phyloP scores from a whole-genome alignment of 306 rosid genomes.

The Quercus wislizeni region DNA sequence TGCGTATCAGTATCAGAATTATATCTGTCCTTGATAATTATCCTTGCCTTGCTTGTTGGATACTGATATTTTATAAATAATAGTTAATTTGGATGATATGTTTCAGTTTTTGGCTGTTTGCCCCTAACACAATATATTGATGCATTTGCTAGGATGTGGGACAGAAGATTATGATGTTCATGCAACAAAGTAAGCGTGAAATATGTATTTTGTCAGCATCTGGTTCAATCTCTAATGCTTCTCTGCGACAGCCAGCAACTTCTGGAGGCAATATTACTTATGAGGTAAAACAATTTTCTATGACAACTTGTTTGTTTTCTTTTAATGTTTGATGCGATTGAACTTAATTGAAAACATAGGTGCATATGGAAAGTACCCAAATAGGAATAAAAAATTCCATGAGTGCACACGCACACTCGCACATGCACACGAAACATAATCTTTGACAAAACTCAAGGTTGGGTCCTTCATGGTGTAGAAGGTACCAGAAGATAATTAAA shows the following conservation, averaged over 20 bases:
- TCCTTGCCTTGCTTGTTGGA: not conserved
- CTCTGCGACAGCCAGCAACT: slow-evolving; percentile 90
- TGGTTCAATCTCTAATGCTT: slow-evolving; percentile 84
- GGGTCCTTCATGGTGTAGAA: not conserved
- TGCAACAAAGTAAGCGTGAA: slow-evolving; percentile 96
- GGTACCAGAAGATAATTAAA: not conserved
- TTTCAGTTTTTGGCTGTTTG: slow-evolving; percentile 9
- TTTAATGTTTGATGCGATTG: not conserved
- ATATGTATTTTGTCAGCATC: slow-evolving; percentile 90
- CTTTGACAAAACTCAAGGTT: not conserved
- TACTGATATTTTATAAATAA: not conserved
- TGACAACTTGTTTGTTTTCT: not conserved
- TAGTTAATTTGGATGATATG: slow-evolving; percentile 15
- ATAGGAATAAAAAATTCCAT: too few species aligned
- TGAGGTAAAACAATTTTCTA: slow-evolving; percentile 58
- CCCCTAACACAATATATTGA: slow-evolving; percentile 35
- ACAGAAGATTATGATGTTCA: slow-evolving; percentile 85
- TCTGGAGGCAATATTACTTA: slow-evolving; percentile 89
- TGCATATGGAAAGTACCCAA: not conserved
- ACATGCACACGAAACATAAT: not conserved
- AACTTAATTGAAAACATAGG: not conserved
- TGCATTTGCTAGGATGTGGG: slow-evolving; percentile 76
- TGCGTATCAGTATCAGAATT: not conserved
- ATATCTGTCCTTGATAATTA: not conserved
- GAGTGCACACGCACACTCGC: not conserved